Percentiles rank a stretch among this genome's conserved stretches.
phyloP scores from a whole-genome alignment of 2,329 filamentous ascomycete species.

The Alternaria infectoria region DNA sequence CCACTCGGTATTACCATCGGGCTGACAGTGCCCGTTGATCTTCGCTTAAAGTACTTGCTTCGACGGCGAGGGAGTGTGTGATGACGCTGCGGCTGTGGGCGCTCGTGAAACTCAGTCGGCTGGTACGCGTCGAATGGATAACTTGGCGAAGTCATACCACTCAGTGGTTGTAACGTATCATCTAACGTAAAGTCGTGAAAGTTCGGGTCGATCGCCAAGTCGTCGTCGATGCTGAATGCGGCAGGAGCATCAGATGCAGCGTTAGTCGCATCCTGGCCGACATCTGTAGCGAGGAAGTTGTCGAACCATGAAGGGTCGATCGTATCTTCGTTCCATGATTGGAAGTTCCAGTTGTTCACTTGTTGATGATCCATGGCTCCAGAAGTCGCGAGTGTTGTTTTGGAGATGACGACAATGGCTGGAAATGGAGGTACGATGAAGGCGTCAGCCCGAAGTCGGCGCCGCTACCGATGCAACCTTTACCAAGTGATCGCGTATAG shows the following conservation, averaged over 20 bases:
- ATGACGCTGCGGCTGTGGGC: constrained; percentile 3
- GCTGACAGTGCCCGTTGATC: constrained; percentile 7
- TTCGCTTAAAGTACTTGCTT: constrained; percentile 23
- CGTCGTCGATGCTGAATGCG: not conserved
- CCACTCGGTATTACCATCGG: constrained; percentile 15
- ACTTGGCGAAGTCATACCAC: not conserved
- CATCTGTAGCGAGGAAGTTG: constrained; percentile 3
- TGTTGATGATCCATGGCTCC: constrained; percentile 7
- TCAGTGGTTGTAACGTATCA: not conserved
- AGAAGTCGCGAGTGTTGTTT: not conserved
- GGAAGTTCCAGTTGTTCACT: constrained; percentile 1
- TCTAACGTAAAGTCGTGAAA: not conserved
- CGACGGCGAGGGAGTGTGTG: constrained; percentile 23
- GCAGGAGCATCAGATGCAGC: not conserved
- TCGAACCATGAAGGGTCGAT: constrained; percentile 6
- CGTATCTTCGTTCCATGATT: constrained; percentile 4
- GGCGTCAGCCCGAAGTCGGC: constrained; percentile 3
- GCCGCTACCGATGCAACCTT: not conserved
- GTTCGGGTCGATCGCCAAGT: not conserved
- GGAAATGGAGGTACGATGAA: not conserved
- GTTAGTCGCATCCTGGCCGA: not conserved
- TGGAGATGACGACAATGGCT: not conserved
- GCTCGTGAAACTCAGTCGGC: not conserved
- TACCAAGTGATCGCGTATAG: not conserved
- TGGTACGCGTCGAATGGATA: constrained; percentile 1